phyloP scores from a whole-genome alignment of 2,329 filamentous ascomycete genomes.

The Lasiodiplodia sp. region DNA sequence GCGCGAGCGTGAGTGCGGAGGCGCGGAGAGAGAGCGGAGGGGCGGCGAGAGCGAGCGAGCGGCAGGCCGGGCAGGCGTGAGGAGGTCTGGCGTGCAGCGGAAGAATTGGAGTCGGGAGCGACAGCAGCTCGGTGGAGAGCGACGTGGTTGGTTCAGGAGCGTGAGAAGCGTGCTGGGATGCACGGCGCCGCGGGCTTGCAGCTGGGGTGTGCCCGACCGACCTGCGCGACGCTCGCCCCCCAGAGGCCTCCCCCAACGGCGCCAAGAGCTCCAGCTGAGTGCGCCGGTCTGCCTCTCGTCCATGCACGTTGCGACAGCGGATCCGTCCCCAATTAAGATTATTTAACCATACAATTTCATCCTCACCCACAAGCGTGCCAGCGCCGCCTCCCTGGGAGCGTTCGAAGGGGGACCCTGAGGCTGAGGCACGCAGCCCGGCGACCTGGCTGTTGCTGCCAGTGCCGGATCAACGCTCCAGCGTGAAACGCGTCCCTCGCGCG shows the following conservation, averaged over 20 bases:
- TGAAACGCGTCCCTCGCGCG: constrained; percentile 18
- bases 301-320: constrained; percentile 20
- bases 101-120: constrained; percentile 14
- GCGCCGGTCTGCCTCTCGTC: constrained; percentile 20
- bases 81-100: constrained; percentile 1
- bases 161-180: constrained; percentile 2
- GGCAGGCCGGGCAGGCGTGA: background rate
- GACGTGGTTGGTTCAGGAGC: constrained; percentile 20
- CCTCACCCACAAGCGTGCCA: background rate
- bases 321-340: constrained; percentile 23
- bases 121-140: background rate
- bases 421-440: constrained; percentile 11
- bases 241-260: constrained; percentile 2
- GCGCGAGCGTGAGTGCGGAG: constrained; percentile 5
- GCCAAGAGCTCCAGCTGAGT: constrained; percentile 16
- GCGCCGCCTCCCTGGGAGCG: background rate
- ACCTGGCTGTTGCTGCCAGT: constrained; percentile 17
- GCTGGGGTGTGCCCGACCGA: constrained; percentile 9
- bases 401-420: background rate
- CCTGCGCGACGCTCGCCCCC: background rate
- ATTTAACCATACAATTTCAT: constrained; percentile 28
- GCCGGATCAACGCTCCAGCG: constrained; percentile 18
- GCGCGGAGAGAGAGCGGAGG: constrained; percentile 18
- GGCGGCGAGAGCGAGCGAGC: background rate
- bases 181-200: constrained; percentile 1